phyloP scores from a whole-genome alignment of 2,329 filamentous ascomycete genomes.

The Calonectria pseudoreteaudii region DNA sequence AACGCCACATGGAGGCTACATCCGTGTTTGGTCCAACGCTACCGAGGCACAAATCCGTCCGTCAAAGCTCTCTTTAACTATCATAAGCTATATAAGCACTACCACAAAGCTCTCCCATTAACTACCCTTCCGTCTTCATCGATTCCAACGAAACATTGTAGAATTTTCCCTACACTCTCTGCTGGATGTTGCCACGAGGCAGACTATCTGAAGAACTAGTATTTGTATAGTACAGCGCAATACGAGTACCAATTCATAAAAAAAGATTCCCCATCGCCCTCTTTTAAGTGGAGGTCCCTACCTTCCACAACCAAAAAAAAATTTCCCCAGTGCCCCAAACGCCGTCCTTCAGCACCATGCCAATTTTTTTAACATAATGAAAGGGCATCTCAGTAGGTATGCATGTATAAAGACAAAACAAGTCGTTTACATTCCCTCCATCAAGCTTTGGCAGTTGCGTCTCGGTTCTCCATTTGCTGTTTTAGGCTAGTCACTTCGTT shows the following conservation, averaged over 20 bases:
- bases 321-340: conserved; percentile 40
- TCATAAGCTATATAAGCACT: not conserved
- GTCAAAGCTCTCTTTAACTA: not conserved
- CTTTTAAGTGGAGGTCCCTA: conserved; percentile 46
- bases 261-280: conserved; percentile 45
- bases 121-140: conserved; percentile 2
- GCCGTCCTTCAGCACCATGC: conserved; percentile 45
- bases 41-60: not conserved
- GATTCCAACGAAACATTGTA: conserved; percentile 8
- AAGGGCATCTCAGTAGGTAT: conserved; percentile 43
- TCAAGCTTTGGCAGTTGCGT: conserved; percentile 42
- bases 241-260: conserved; percentile 37
- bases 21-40: not conserved
- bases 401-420: conserved; percentile 31
- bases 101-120: conserved; percentile 1
- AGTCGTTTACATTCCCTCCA: conserved; percentile 24
- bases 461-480: conserved; percentile 48
- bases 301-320: conserved; percentile 43
- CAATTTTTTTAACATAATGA: conserved; percentile 36
- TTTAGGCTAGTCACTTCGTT: conserved; percentile 49
- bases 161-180: conserved; percentile 12
- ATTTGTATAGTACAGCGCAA: conserved; percentile 45
- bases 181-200: conserved; percentile 36
- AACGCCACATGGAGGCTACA: not conserved
- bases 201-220: conserved; percentile 40